A percentile compares a stretch with the other conserved stretches of the same genome.
Evolutionary conservation across 331 rosid genomes (phyloP).

Genomic region (Rhamnella rubrinervis): DNA sequence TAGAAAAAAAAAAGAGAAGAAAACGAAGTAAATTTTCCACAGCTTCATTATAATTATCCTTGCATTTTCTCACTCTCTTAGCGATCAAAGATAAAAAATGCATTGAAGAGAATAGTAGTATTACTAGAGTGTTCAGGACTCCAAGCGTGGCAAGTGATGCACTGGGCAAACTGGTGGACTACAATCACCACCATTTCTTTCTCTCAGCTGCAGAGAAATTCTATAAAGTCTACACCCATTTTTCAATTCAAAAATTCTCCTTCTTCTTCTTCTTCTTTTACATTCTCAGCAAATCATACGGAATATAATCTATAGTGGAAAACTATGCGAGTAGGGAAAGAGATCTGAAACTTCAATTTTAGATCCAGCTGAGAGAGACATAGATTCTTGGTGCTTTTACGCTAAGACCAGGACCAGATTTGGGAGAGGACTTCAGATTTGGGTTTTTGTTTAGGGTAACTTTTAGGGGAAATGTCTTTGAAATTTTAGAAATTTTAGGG

Average conservation of each 20-base stretch:
- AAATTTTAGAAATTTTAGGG: too few relatives aligned
- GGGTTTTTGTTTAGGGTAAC: too few relatives aligned
- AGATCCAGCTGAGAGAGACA: slow-evolving; percentile 3
- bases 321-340: not conserved
- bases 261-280: not conserved
- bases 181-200: slow-evolving; percentile 62
- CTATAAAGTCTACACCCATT: not conserved
- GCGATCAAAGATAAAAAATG: slow-evolving; percentile 14
- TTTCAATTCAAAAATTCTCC: not conserved
- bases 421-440: too few relatives aligned
- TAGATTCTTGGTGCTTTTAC: too few relatives aligned
- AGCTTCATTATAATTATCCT: not conserved
- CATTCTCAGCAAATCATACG: too few relatives aligned
- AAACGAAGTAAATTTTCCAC: not conserved
- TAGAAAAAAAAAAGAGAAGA: not conserved
- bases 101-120: not conserved
- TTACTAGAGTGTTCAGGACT: slow-evolving; percentile 86
- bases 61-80: slow-evolving; percentile 4
- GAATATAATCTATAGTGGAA: not conserved
- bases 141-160: slow-evolving; percentile 93
- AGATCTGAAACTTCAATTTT: slow-evolving; percentile 11
- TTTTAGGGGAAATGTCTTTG: too few relatives aligned
- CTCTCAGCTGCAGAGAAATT: not conserved
- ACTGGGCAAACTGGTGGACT: slow-evolving; percentile 71
- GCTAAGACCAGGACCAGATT: too few relatives aligned